Evolutionary conservation across 176 grass and related monocot genomes (phyloP).

Genomic region (Carex myosuroides): DNA sequence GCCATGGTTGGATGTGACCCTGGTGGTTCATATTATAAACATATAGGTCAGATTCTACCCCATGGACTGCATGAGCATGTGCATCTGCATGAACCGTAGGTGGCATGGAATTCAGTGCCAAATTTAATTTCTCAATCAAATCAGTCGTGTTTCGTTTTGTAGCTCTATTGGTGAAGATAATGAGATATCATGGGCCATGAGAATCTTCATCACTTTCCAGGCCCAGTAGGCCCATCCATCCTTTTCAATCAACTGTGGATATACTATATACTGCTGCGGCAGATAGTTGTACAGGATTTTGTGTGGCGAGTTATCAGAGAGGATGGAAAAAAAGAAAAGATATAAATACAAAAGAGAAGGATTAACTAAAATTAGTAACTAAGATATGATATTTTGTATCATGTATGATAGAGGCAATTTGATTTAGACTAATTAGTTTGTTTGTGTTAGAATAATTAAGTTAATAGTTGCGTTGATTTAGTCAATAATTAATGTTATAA

Average conservation of each 20-base stretch:
- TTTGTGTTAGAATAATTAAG: too few relatives aligned
- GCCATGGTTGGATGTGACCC: background rate
- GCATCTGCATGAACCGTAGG: background rate
- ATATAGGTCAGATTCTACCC: background rate
- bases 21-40: background rate
- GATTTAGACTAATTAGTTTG: too few relatives aligned
- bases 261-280: background rate
- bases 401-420: too few relatives aligned
- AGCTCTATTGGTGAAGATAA: background rate
- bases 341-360: too few relatives aligned
- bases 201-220: background rate
- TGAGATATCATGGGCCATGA: background rate
- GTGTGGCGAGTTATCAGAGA: background rate
- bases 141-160: background rate
- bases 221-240: constrained; percentile 5
- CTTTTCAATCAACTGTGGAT: background rate
- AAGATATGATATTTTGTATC: too few relatives aligned
- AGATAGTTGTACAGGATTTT: background rate
- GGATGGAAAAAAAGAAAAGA: too few relatives aligned
- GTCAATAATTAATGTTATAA: too few relatives aligned
- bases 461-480: too few relatives aligned
- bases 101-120: constrained; percentile 8
- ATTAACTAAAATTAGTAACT: too few relatives aligned
- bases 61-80: background rate
- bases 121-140: background rate